These are phyloP conservation scores for Stachybotrys chartarum DNA, from an alignment of 2,329 filamentous ascomycete genomes.

Conservation along the genomic window DNA sequence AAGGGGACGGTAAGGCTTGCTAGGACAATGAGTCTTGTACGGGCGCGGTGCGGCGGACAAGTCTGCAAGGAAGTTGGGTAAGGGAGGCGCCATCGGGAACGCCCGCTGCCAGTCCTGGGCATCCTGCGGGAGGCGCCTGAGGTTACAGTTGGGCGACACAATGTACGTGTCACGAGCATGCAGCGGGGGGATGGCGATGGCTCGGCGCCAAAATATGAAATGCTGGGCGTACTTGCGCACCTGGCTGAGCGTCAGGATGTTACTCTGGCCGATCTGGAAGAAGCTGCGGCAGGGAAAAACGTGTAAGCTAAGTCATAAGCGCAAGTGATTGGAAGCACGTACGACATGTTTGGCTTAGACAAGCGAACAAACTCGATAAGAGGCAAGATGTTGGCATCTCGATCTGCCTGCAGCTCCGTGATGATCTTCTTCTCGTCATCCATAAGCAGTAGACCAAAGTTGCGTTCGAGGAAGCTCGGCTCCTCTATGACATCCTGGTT, in stretches of 20 bases:
- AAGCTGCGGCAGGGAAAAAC: conserved; percentile 30
- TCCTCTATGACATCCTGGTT: conserved; percentile 62
- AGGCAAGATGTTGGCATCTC: conserved; percentile 66
- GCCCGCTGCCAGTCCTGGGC: conserved; percentile 64
- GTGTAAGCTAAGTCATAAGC: conserved; percentile 1
- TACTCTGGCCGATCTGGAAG: conserved; percentile 62
- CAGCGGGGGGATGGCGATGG: conserved; percentile 83
- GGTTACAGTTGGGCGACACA: conserved; percentile 81
- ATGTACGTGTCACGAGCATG: conserved; percentile 88
- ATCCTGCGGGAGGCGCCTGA: conserved; percentile 61
- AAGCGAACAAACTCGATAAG: conserved; percentile 78
- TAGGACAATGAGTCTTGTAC: conserved; percentile 79
- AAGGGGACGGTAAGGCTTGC: conserved; percentile 75
- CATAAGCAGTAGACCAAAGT: conserved; percentile 79
- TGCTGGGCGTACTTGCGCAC: conserved; percentile 86
- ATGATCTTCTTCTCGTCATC: conserved; percentile 71
- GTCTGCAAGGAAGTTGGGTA: conserved; percentile 81
- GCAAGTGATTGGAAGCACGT: conserved; percentile 18
- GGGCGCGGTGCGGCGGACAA: conserved; percentile 74
- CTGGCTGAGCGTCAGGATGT: conserved; percentile 68
- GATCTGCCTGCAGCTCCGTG: conserved; percentile 68
- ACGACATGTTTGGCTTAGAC: conserved; percentile 61
- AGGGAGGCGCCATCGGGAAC: conserved; percentile 75
- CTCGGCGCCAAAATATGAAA: conserved; percentile 92
- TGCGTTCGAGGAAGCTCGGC: conserved; percentile 66